Evolutionary conservation across 2,329 filamentous ascomycete genomes (phyloP).

Genomic region (Cadophora luteo-olivacea): DNA sequence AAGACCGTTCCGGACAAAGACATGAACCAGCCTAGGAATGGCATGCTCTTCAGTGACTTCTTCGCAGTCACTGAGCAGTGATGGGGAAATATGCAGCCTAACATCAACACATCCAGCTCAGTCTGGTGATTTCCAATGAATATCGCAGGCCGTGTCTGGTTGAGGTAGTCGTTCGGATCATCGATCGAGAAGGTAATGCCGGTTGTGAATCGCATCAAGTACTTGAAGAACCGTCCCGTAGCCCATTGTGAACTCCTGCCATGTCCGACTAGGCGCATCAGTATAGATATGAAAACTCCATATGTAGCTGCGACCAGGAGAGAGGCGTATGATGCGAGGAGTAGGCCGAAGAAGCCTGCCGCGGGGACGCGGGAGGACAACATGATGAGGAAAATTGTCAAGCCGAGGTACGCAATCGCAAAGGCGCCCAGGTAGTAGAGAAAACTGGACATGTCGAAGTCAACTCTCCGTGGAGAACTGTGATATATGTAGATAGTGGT

Average conservation of each 20-base stretch:
- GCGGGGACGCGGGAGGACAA: conserved; percentile 63
- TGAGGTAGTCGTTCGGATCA: conserved; percentile 63
- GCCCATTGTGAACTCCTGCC: conserved; percentile 86
- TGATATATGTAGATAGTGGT: conserved; percentile 19
- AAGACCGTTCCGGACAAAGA: conserved; percentile 87
- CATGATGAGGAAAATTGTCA: conserved; percentile 65
- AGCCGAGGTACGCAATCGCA: conserved; percentile 56
- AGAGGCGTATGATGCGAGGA: conserved; percentile 68
- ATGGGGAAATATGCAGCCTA: conserved; percentile 86
- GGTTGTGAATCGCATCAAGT: conserved; percentile 74
- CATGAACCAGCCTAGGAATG: conserved; percentile 96
- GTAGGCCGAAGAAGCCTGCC: conserved; percentile 72
- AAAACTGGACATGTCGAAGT: conserved; percentile 40
- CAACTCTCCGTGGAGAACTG: not conserved
- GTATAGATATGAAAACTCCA: conserved; percentile 76
- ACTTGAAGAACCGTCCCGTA: conserved; percentile 79
- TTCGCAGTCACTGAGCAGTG: conserved; percentile 96
- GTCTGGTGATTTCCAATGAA: conserved; percentile 97
- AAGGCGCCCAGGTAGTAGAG: conserved; percentile 51
- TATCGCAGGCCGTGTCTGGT: conserved; percentile 76
- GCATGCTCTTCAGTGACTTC: conserved; percentile 77
- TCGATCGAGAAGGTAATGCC: conserved; percentile 80
- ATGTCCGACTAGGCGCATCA: conserved; percentile 74
- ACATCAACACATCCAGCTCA: conserved; percentile 91
- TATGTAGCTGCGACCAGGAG: conserved; percentile 69